Conservation (phyloP, 108 stramenopile species). For the Cylindrotheca closterium region DNA sequence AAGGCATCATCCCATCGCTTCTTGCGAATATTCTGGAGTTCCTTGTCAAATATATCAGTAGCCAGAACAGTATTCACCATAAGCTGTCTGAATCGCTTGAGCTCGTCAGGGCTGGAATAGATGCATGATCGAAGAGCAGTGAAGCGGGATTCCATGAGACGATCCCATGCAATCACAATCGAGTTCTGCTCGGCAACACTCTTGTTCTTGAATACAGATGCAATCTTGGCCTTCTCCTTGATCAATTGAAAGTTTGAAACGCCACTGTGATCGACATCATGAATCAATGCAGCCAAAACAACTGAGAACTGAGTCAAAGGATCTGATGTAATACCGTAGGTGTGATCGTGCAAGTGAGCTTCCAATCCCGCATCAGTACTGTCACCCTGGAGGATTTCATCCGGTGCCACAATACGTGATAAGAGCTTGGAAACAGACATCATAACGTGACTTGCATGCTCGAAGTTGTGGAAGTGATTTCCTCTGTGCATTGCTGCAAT, state of each 20-base stretch:
- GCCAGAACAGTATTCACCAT: constrained; percentile 46
- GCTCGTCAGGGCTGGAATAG: constrained; percentile 23
- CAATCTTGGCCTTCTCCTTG: constrained; percentile 35
- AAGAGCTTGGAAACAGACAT: constrained; percentile 50
- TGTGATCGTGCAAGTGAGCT: constrained; percentile 27
- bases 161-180: constrained; percentile 40
- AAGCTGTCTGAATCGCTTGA: constrained; percentile 43
- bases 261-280: constrained; percentile 59
- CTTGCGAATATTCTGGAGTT: constrained; percentile 28
- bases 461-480: constrained; percentile 43
- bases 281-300: constrained; percentile 54
- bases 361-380: constrained; percentile 2
- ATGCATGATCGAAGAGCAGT: constrained; percentile 25
- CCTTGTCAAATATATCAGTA: constrained; percentile 51
- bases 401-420: constrained; percentile 38
- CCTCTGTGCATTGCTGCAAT: constrained; percentile 43
- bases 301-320: constrained; percentile 51
- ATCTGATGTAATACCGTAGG: constrained; percentile 43
- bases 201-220: constrained; percentile 29
- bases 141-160: constrained; percentile 41
- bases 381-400: constrained; percentile 26
- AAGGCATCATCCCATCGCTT: constrained; percentile 48
- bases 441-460: constrained; percentile 52
- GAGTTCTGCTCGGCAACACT: constrained; percentile 53
- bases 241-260: constrained; percentile 48